These are phyloP conservation scores for Xylariales sp. DNA, from an alignment of 2,329 filamentous ascomycete genomes.

Conservation along the genomic window DNA sequence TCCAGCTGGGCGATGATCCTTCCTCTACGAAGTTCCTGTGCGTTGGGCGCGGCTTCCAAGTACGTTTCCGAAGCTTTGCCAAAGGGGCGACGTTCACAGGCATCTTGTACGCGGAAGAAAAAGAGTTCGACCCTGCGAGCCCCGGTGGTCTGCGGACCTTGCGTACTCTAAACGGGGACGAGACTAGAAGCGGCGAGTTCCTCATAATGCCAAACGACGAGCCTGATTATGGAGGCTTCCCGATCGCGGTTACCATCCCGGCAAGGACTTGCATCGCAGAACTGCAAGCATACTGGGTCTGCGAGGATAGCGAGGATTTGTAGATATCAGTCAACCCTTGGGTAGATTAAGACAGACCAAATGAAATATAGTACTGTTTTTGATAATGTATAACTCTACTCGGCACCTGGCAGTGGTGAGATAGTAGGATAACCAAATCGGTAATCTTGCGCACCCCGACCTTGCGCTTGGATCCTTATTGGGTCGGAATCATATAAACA, in stretches of 20 bases:
- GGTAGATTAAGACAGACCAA: too few species aligned
- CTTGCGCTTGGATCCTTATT: too few species aligned
- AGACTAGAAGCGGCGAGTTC: constrained; percentile 26
- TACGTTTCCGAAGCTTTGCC: neutral
- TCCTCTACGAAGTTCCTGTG: constrained; percentile 6
- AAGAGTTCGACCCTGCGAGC: constrained; percentile 26
- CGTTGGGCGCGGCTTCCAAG: constrained; percentile 12
- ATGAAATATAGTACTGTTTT: too few species aligned
- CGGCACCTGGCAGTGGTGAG: too few species aligned
- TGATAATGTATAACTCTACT: too few species aligned
- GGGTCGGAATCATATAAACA: too few species aligned
- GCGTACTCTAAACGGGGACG: constrained; percentile 32
- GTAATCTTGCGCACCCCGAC: too few species aligned
- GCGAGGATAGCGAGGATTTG: too few species aligned
- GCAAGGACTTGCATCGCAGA: constrained; percentile 33
- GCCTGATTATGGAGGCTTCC: constrained; percentile 43
- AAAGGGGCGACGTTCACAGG: neutral
- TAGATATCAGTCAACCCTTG: too few species aligned
- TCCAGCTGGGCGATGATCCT: neutral
- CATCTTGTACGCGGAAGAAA: constrained; percentile 13
- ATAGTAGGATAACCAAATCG: too few species aligned
- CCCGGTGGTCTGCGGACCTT: constrained; percentile 26
- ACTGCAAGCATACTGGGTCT: too few species aligned
- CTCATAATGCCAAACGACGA: constrained; percentile 42
- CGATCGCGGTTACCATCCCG: constrained; percentile 41